Percentiles rank a stretch among this genome's conserved stretches.
phyloP scores from a whole-genome alignment of 768 basidiomycete species.

The Tricholoma bakamatsutake region DNA sequence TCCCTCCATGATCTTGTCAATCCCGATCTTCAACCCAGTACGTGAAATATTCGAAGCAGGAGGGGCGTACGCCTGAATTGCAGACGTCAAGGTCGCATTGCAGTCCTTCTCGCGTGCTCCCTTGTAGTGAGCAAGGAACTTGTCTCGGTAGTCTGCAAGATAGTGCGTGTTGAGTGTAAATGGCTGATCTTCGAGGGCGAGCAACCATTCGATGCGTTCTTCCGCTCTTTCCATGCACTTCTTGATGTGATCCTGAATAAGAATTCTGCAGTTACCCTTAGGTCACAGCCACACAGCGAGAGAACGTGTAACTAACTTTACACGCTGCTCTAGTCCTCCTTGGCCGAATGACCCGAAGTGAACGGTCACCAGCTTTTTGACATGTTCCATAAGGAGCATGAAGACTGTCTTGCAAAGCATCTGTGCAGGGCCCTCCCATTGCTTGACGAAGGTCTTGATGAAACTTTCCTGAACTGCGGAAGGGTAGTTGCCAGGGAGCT shows the following conservation, averaged over 20 bases:
- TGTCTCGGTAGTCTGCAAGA: constrained; percentile 36
- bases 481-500: constrained; percentile 63
- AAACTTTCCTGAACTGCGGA: constrained; percentile 52
- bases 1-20: constrained; percentile 25
- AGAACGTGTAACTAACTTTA: constrained; percentile 24
- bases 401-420: constrained; percentile 37
- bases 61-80: constrained; percentile 19
- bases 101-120: constrained; percentile 29
- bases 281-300: not conserved
- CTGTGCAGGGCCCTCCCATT: constrained; percentile 48
- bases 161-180: constrained; percentile 46
- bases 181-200: constrained; percentile 38
- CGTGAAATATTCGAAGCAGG: not conserved
- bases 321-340: constrained; percentile 44
- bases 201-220: constrained; percentile 38
- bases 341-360: constrained; percentile 52
- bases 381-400: constrained; percentile 29
- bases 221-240: constrained; percentile 34
- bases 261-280: constrained; percentile 27
- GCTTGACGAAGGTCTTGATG: constrained; percentile 35
- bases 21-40: too few relatives aligned
- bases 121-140: constrained; percentile 47
- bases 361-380: constrained; percentile 34
- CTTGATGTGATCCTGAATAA: constrained; percentile 47
- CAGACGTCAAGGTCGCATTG: constrained; percentile 17